Evolutionary conservation across 352 stramenopile species (phyloP), one percentile per base, ranked within the genome.

Genomic region (Pythium periplocum): DNA sequence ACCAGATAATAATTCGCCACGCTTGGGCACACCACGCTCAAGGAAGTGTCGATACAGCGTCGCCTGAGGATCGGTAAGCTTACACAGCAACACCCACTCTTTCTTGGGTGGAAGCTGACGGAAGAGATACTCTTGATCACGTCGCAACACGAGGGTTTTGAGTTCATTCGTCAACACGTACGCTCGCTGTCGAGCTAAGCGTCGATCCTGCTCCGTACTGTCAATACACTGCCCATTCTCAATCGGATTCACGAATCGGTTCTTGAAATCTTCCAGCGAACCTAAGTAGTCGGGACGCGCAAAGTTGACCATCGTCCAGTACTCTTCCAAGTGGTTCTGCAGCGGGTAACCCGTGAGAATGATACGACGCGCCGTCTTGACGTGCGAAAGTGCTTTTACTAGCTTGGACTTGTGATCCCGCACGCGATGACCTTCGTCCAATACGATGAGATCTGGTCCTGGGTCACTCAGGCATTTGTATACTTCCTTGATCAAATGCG

Each of bases 311-410:
- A 96, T 95, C 7, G 83, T 95, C 83, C 84, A 96, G 62, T 96
- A 96, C 65, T 96, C 87, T 45, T 96, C 85, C 45, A 98, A 58
- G 63, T 98, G 95, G 56, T 98, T 98, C 57, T 98, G 94, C 49
- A 98, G 71, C 11, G 95, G 95, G 39, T 97, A 98, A 4, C 95
- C 95, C 2, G 93, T 98, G 7, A 98, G 62, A 5, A 98, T 89
- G 48, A 98, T 88, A 8, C 94, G 78, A n/a, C 83, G 76, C 41
- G 82, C 76, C 5, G 86, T 95, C 51, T 88, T 78, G 2, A 95
- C 83, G 41, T 91, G 66, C 26, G 67, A 71, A 2, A 96, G 61
- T 38, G 83, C 85, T 59, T 93, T 89, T 6, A 96, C 83, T 38
- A 96, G 68, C 66, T 96, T 91, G n/a, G 86, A 95, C 53, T 96